Evolutionary conservation across 768 basidiomycete species (phyloP), one percentile per base, ranked within the genome.

Genomic region (Rhizopogon rudus): DNA sequence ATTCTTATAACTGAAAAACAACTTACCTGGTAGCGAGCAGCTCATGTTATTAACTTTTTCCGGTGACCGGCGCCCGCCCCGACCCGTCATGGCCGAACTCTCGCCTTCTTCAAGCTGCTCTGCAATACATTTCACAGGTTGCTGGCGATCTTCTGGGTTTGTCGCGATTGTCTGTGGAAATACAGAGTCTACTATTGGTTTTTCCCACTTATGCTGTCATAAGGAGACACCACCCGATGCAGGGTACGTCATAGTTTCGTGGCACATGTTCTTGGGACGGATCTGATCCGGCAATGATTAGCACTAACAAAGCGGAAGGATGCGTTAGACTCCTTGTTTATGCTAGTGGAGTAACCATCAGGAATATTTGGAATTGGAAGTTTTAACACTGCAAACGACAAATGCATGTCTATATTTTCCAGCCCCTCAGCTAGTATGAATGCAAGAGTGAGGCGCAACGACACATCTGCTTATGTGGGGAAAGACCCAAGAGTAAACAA

Each of bases 401-500:
- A 5, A 48, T 22, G 9, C 2, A 20, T 13, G 7, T 31, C 12
- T 8, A 20, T 35, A 14, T 22, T 33, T 37, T 20, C 9, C 14
- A 37, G 7, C 5, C 4, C 4, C 25, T 48, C 31, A 35, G 46
- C 17, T 7, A 22, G 17, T 33, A 48, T 14, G 13, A 20, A 48
- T 22, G 33, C 33, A 22, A 25, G 25, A 25, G 25, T 20, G 7
- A 48, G 20, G 13, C 0, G 10, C 14, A 9, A 49, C 14, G 8
- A 37, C 35, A 16, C 48, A 20, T 37, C 14, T 10, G 45, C 39
- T 68, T 49, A 69, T 35, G 70, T 43, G 41, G 79, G 79, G 61
- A 79, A 80, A 14, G 78, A 73, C 8, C 82, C 81, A 40, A 83
- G 56, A 20, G 76, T 91, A 63, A 93, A 93, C 60, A 94, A 68